Evolutionary conservation across 2,329 filamentous ascomycete species (phyloP), one percentile per base, ranked within the genome.

Genomic region (Juglanconis sp.): DNA sequence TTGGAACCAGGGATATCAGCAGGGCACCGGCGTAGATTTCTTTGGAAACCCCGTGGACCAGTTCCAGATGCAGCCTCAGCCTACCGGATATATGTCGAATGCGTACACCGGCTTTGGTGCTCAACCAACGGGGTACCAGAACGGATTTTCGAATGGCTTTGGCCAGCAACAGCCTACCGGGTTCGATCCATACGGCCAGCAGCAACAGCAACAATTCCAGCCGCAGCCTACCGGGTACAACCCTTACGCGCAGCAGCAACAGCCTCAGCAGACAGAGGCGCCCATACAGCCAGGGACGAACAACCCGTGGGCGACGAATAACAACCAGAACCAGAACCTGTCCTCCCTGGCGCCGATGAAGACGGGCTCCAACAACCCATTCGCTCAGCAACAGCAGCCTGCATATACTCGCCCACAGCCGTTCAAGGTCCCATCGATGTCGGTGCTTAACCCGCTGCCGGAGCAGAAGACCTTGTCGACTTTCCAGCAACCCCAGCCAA

Each of bases 301-400:
- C 78, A 99, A 99, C 73, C 95, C 95, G 0, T 99, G 94, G 91
- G 90, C 91, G 31, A 83, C 82, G 34, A 83, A 79, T 67, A 83
- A 79, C 67, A 81, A 80, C 65, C 80, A 77, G 63, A 83, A 83
- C 64, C 79, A 84, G 62, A 73, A 77, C 49, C 79, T 86, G 54
- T 83, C 89, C 56, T 76, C 87, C 2, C 76, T 97, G 64, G 88
- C 90, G 71, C 90, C 92, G 4, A 89, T 92, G 71, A 89, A 91
- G 3, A 99, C 95, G 3, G 95, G 95, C 52, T 98, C 95, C 15
- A 99, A 99, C 80, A 99, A 99, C 72, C 95, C 95, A 2, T 99
- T 99, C 71, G 94, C 95, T 2, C 70, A 70, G 60, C 66, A 68
- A 38, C 65, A 68, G 48, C 65, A 65, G 32, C 81, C 84, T 11